A percentile compares a stretch with the other conserved stretches of the same genome.
These are phyloP conservation scores for Acer campestre DNA, from an alignment of 345 rosid species.

Conservation along the genomic window DNA sequence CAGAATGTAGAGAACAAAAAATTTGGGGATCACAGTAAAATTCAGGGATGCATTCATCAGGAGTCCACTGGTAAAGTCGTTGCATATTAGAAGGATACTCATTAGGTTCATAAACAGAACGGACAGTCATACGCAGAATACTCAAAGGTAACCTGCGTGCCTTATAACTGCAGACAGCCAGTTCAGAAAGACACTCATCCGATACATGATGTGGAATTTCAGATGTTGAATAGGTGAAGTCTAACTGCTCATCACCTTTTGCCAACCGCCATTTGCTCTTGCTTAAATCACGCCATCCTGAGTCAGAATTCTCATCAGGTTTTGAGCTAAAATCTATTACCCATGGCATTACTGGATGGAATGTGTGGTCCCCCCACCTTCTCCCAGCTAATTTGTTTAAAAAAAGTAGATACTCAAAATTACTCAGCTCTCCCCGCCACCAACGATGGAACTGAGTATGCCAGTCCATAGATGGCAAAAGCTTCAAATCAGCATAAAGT, in stretches of 20 bases:
- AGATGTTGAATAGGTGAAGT: constrained; percentile 87
- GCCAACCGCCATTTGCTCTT: constrained; percentile 97
- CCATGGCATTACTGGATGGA: constrained; percentile 97
- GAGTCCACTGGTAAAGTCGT: constrained; percentile 97
- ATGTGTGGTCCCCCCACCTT: constrained; percentile 94
- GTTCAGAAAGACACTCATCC: constrained; percentile 96
- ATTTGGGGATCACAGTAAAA: constrained; percentile 81
- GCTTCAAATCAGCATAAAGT: constrained; percentile 65
- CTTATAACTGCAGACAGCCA: constrained; percentile 98
- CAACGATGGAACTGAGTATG: constrained; percentile 62
- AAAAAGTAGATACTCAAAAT: constrained; percentile 84
- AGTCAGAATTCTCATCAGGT: constrained; percentile 70
- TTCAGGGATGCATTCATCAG: constrained; percentile 98
- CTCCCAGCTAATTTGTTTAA: constrained; percentile 86
- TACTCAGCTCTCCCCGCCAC: constrained; percentile 90
- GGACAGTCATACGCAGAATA: constrained; percentile 82
- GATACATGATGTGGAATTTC: constrained; percentile 95
- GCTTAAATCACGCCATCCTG: constrained; percentile 90
- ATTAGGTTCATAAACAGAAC: constrained; percentile 94
- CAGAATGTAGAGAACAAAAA: constrained; percentile 70
- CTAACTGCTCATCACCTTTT: constrained; percentile 96
- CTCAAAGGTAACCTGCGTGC: constrained; percentile 93
- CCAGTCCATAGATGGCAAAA: constrained; percentile 65
- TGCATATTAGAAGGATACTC: constrained; percentile 96
- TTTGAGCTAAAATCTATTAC: constrained; percentile 85